Base-by-base conservation (phyloP, 140 eudicot genomes). In the Erigeron philadelphicus region DNA sequence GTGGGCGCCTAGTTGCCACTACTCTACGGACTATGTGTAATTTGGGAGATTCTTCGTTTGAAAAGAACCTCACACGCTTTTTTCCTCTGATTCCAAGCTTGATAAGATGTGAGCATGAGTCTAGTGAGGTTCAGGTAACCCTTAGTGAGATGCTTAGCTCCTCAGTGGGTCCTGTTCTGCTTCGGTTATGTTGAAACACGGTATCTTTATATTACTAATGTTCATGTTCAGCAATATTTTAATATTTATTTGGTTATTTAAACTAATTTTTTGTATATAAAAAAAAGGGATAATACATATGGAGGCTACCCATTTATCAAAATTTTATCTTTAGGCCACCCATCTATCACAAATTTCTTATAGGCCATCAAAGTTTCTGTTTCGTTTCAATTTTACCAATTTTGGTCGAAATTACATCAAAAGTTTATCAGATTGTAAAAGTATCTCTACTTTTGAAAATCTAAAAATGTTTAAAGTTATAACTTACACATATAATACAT, bases 91-190 rank as follows among this genome's bases (percentile, higher is more conserved):
- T 93, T 58, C 73, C 89, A 1, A 66, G 83, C 74, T 80, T 93
- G 85, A 89, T 93, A 53, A 84, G 88, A 23, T 93, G 96, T 38
- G 93, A 93, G 80, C 98, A 92, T 8, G 96, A 96, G 72, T 88
- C 96, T 12, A 76, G 71, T 63, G 98, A 93, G 65, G 94, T 93
- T 62, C 96, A 84, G 63, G 63, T 75, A 23, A 96, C 98, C 13
- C 76, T 93, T 49, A 87, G 95, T 57, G 89, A 93, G 68, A 84
- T 93, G 87, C 90, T 93, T 21, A 81, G 82, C 72, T 77, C 86
- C 35, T 81, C 86, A 0, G 95, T 93, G 44, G 95, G 95, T 47
- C 98, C 95, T 8, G 84, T 93, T 68, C 79, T 93, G 67, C 81
- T 89, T 9, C 81, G 84, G 31, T 80, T 88, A 13, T 84, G 90